Evolutionary conservation across 2,329 filamentous ascomycete species (phyloP).

Genomic region (Biscogniauxia marginata): DNA sequence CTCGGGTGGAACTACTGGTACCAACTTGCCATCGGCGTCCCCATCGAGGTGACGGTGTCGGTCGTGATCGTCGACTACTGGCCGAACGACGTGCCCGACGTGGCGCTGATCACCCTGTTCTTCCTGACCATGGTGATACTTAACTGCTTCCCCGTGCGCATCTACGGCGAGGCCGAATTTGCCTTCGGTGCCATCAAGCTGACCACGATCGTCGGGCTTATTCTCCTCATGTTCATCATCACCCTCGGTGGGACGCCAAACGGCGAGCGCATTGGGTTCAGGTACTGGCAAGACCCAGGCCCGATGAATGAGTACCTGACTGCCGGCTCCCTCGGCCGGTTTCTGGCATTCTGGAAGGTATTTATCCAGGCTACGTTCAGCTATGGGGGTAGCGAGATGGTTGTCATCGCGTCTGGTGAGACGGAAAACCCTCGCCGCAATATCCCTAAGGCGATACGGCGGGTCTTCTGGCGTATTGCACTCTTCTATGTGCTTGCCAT

Average conservation of each 20-base stretch:
- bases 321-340: constrained; percentile 38
- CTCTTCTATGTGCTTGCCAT: constrained; percentile 67
- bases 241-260: constrained; percentile 45
- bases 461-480: constrained; percentile 66
- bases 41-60: constrained; percentile 46
- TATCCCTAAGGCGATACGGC: constrained; percentile 65
- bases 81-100: constrained; percentile 28
- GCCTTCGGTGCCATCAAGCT: constrained; percentile 50
- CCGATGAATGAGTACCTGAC: constrained; percentile 42
- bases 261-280: constrained; percentile 44
- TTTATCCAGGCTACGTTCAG: constrained; percentile 49
- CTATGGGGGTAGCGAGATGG: constrained; percentile 45
- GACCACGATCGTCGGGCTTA: constrained; percentile 47
- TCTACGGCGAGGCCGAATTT: constrained; percentile 56
- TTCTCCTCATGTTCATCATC: constrained; percentile 49
- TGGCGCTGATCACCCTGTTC: constrained; percentile 37
- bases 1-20: constrained; percentile 54
- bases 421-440: constrained; percentile 59
- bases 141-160: constrained; percentile 40
- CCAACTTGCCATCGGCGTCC: constrained; percentile 48
- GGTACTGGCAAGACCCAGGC: constrained; percentile 44
- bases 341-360: constrained; percentile 44
- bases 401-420: constrained; percentile 52
- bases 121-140: constrained; percentile 37
- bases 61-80: constrained; percentile 49